A percentile compares a stretch with the other conserved stretches of the same genome.
These are phyloP conservation scores for Fusarium sp. DNA, from an alignment of 2,329 filamentous ascomycete genomes.

Conservation along the genomic window DNA sequence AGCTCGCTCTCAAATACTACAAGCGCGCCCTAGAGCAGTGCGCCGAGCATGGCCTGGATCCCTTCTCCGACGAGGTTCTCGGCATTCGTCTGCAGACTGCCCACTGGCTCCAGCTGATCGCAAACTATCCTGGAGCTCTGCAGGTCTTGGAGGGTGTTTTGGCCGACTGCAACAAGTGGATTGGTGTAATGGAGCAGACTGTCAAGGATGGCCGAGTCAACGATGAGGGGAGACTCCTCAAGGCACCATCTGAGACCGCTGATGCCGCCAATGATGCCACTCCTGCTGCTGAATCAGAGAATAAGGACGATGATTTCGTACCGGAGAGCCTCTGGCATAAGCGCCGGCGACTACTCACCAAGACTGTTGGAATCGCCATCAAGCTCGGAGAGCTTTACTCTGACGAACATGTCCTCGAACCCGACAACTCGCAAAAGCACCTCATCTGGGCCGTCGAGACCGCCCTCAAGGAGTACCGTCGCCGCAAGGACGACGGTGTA, in stretches of 20 bases:
- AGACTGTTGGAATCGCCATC: constrained; percentile 76
- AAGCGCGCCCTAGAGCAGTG: constrained; percentile 78
- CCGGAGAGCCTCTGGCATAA: constrained; percentile 63
- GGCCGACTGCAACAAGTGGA: constrained; percentile 70
- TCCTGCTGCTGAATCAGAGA: constrained; percentile 30
- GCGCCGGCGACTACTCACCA: constrained; percentile 73
- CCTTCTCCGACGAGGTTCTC: constrained; percentile 88
- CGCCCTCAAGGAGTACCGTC: constrained; percentile 74
- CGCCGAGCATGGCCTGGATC: constrained; percentile 77
- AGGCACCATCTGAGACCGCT: constrained; percentile 22
- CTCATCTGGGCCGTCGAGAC: constrained; percentile 85
- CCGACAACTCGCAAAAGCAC: constrained; percentile 73
- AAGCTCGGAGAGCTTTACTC: constrained; percentile 87
- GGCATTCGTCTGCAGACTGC: constrained; percentile 87
- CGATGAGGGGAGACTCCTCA: constrained; percentile 49
- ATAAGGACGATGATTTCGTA: constrained; percentile 40
- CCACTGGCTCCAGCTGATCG: constrained; percentile 78
- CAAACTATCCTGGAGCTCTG: constrained; percentile 72
- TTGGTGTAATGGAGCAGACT: constrained; percentile 61
- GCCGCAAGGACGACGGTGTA: constrained; percentile 70
- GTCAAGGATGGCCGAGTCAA: constrained; percentile 57
- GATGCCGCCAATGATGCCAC: constrained; percentile 3
- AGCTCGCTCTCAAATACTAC: constrained; percentile 83
- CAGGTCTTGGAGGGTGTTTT: constrained; percentile 80
- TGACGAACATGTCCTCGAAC: constrained; percentile 75